Evolutionary conservation across 2,329 filamentous ascomycete genomes (phyloP).

Genomic region (Coniella lustricola): DNA sequence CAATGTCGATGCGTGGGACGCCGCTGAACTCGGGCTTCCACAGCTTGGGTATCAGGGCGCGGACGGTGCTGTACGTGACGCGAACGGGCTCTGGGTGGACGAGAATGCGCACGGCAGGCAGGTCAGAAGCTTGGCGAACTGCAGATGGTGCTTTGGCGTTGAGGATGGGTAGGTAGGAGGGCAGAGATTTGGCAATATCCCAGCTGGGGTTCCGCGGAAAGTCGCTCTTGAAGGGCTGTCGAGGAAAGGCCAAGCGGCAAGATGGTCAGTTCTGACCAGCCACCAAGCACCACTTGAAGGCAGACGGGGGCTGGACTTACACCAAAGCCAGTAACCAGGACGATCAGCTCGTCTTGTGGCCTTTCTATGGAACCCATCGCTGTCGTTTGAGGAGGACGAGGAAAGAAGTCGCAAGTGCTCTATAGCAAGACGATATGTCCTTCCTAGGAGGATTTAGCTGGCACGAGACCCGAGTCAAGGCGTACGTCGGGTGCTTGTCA

Average conservation of each 20-base stretch:
- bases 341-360: constrained; percentile 43
- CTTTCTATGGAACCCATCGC: constrained; percentile 24
- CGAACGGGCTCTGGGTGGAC: constrained; percentile 60
- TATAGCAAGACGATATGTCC: neutral
- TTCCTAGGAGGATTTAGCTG: too few relatives aligned
- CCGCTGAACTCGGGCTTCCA: constrained; percentile 40
- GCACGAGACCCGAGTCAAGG: too few relatives aligned
- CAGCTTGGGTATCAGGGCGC: constrained; percentile 55
- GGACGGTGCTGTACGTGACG: constrained; percentile 64
- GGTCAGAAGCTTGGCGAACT: constrained; percentile 24
- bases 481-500: too few relatives aligned
- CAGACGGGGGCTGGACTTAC: constrained; percentile 32
- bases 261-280: neutral
- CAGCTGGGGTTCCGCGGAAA: constrained; percentile 73
- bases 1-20: constrained; percentile 47
- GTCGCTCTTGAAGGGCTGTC: constrained; percentile 68
- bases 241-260: too few relatives aligned
- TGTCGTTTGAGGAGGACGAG: too few relatives aligned
- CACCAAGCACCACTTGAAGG: neutral
- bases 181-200: constrained; percentile 67
- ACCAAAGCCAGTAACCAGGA: constrained; percentile 56
- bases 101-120: constrained; percentile 52
- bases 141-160: constrained; percentile 33
- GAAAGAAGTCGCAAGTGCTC: neutral
- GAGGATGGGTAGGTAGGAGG: constrained; percentile 51